These are phyloP conservation scores for Circinella umbellata DNA, from an alignment of 371 early-diverging fungal species.

Conservation along the genomic window DNA sequence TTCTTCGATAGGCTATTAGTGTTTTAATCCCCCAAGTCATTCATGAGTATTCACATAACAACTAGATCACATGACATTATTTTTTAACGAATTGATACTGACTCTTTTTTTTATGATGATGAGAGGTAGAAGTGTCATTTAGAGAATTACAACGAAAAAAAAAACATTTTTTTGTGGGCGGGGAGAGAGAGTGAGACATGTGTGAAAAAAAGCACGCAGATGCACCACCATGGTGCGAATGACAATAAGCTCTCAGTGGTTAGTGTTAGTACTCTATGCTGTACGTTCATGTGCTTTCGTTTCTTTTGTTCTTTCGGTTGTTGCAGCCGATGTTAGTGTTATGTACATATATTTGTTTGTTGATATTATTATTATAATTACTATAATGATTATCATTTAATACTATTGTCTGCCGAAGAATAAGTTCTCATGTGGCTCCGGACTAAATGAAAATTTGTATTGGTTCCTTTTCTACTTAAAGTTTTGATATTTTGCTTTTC, in stretches of 20 bases:
- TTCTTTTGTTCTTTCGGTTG: constrained; percentile 1
- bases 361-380: too few species aligned
- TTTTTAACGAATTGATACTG: not conserved
- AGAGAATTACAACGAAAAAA: too few species aligned
- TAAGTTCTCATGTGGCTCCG: constrained; percentile 11
- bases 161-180: not conserved
- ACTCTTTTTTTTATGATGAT: not conserved
- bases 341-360: not conserved
- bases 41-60: not conserved
- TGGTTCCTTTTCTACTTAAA: not conserved
- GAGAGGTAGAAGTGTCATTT: too few species aligned
- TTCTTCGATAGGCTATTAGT: too few species aligned
- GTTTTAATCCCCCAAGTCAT: too few species aligned
- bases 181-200: not conserved
- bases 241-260: not conserved
- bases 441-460: constrained; percentile 6
- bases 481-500: not conserved
- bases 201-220: not conserved
- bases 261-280: not conserved
- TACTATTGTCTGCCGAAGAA: not conserved
- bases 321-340: not conserved
- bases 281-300: constrained; percentile 8
- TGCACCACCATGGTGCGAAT: constrained; percentile 2
- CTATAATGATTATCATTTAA: too few species aligned
- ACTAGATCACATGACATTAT: constrained; percentile 3